Conservation (phyloP, 495 filamentous ascomycete species). For the Penicillium psychrofluorescens region DNA sequence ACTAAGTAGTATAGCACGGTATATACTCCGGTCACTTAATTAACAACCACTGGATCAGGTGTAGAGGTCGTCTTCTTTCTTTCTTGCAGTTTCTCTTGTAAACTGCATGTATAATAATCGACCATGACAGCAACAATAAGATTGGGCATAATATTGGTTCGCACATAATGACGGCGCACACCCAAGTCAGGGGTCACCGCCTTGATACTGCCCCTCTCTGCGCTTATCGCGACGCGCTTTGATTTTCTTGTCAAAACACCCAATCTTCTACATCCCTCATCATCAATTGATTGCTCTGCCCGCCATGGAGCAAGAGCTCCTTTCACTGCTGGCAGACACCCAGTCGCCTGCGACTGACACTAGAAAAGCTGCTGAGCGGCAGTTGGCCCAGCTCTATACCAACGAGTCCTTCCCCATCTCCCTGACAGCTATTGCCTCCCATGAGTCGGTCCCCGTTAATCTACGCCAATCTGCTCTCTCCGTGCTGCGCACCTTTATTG, state of each 20-base stretch:
- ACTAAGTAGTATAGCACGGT: too few relatives aligned
- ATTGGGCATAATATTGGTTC: too few relatives aligned
- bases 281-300: conserved; percentile 5
- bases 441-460: conserved; percentile 58
- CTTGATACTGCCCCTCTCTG: conserved; percentile 2
- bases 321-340: conserved; percentile 71
- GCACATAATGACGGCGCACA: too few relatives aligned
- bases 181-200: too few relatives aligned
- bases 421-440: conserved; percentile 70
- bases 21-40: too few relatives aligned
- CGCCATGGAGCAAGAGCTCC: conserved; percentile 78
- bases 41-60: too few relatives aligned
- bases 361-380: conserved; percentile 72
- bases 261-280: neutral
- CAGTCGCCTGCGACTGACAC: conserved; percentile 61
- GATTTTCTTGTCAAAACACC: neutral
- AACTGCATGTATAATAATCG: too few relatives aligned
- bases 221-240: conserved; percentile 4
- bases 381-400: conserved; percentile 57
- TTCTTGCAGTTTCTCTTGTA: too few relatives aligned
- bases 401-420: conserved; percentile 68
- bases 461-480: conserved; percentile 79
- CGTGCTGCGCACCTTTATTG: conserved; percentile 72
- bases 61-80: too few relatives aligned
- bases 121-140: too few relatives aligned